Conservation (phyloP, 768 basidiomycete genomes). For the Boletus rubroflammeus region DNA sequence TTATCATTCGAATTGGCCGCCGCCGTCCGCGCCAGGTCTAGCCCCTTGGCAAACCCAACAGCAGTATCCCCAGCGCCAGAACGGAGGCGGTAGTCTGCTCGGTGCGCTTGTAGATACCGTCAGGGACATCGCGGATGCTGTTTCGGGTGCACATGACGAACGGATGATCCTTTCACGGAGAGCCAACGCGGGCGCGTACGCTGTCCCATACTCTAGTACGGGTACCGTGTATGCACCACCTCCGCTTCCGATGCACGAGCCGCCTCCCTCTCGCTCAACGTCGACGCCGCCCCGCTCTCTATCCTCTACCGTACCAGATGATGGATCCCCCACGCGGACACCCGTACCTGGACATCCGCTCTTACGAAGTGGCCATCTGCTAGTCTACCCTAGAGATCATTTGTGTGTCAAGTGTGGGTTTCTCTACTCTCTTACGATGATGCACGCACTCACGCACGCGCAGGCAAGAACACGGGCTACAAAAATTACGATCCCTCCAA, state of each 20-base stretch:
- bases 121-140: constrained; percentile 26
- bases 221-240: constrained; percentile 13
- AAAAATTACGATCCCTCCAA: constrained; percentile 62
- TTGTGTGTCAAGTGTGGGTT: constrained; percentile 65
- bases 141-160: constrained; percentile 27
- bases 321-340: constrained; percentile 58
- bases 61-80: constrained; percentile 16
- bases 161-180: constrained; percentile 8
- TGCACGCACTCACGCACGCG: neutral
- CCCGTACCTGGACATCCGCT: constrained; percentile 69
- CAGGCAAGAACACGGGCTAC: constrained; percentile 75
- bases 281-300: constrained; percentile 17
- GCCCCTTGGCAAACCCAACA: constrained; percentile 23
- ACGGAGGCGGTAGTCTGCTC: constrained; percentile 24
- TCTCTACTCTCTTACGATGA: neutral
- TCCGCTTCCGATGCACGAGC: constrained; percentile 1
- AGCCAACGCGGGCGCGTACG: constrained; percentile 20
- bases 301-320: constrained; percentile 33
- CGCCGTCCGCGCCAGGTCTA: neutral
- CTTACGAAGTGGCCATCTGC: constrained; percentile 52
- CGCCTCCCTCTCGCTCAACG: constrained; percentile 4
- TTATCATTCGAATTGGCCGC: neutral
- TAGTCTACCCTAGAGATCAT: constrained; percentile 67
- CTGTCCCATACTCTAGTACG: constrained; percentile 11
- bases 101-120: constrained; percentile 27